Evolutionary conservation across 2,329 filamentous ascomycete genomes (phyloP), one percentile per base, ranked within the genome.

Genomic region (Fusarium chaquense): DNA sequence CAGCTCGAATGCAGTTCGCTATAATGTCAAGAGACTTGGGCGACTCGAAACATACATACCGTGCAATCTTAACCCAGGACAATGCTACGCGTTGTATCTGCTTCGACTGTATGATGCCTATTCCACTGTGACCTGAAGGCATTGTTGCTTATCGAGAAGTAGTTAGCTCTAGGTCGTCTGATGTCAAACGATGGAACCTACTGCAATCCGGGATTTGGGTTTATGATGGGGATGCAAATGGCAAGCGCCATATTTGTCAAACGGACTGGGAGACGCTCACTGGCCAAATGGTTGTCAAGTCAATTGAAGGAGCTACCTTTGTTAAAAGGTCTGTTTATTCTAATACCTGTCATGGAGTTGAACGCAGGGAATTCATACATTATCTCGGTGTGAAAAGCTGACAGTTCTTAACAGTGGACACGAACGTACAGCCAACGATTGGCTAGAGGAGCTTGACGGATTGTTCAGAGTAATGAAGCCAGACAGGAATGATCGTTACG

Each of bases 71-170:
- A 12, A n/a, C 9, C 2, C 18, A n/a, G 9, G 5, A 6, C 5
- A 38, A 10, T 16, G 16, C 15, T 7, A 38, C 1, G 35, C 35
- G 35, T 38, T n/a, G 18, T 5, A 3, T 38, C 10, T 38, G 18
- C 18, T 38, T 38, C 18, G 18, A 38, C 2, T 38, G 35, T 38
- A 11, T n/a, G 35, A n/a, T n/a, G 3, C 9, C 16, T 2, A 36
- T n/a, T 12, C 1, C 1, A 38, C 9, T 36, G 9, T 9, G 16
- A 10, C 18, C 8, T n/a, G 5, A 9, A 5, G 18, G 3, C 2
- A n/a, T 1, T n/a, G n/a, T 38, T n/a, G 18, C 18, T 38, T n/a
- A 38, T 3, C 3, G 5, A 11, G 3, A 6, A 5, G 9, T 12
- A 38, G 35, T 38, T 10, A 4, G n/a, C 5, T n/a, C 35, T 10